Evolutionary conservation across 2,329 filamentous ascomycete genomes (phyloP).

Genomic region (Sporothrix phasma): DNA sequence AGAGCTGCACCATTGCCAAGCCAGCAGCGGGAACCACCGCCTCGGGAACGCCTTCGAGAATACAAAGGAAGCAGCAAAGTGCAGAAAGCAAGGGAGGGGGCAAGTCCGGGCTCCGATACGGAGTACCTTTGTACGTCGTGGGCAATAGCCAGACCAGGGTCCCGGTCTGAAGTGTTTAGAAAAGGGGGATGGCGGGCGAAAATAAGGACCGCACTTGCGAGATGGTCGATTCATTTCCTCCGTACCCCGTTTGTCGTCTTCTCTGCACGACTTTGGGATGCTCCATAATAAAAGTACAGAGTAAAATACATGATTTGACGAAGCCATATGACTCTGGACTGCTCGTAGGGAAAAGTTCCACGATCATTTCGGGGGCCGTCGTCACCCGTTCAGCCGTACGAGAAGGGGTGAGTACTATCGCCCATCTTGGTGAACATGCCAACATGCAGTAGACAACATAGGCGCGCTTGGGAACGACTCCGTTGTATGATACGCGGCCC

Average conservation of each 20-base stretch:
- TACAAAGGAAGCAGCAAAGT: background rate
- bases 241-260: background rate
- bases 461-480: too few species aligned
- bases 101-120: too few species aligned
- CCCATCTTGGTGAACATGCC: too few species aligned
- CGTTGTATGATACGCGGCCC: too few species aligned
- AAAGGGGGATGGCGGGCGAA: background rate
- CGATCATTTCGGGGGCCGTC: conserved; percentile 1
- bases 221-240: background rate
- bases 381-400: background rate
- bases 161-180: background rate
- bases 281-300: too few species aligned
- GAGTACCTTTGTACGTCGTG: too few species aligned
- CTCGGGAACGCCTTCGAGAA: conserved; percentile 13
- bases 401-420: background rate
- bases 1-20: background rate
- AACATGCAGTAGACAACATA: too few species aligned
- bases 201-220: background rate
- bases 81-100: conserved; percentile 9
- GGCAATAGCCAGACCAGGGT: background rate
- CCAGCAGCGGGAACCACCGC: conserved; percentile 15
- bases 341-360: background rate
- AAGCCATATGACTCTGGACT: background rate
- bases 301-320: too few species aligned
- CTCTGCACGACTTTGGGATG: too few species aligned